Base-by-base conservation (phyloP, 495 filamentous ascomycete species). In the Neurospora sp. region DNA sequence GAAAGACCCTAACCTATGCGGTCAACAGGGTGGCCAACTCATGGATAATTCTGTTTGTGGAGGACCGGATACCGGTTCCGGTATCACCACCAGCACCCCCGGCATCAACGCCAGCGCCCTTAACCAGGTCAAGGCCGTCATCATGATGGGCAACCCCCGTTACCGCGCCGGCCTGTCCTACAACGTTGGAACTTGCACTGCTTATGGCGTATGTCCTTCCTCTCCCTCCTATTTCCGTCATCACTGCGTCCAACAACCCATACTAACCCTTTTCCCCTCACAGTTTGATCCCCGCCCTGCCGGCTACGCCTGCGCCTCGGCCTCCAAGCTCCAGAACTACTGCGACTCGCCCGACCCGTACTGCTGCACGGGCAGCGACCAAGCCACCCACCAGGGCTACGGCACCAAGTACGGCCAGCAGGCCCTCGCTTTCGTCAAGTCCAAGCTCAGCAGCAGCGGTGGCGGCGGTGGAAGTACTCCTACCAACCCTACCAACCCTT, bases 11-110 rank as follows among this genome's bases (percentile, higher is more conserved):
- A 42, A 53, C 41, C 10, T 7, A n/a, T 41, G 5, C 16, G 22
- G 9, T 22, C 40, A 46, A 74, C 59, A 90, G 86, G 89, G 89
- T 59, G 88, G 83, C 59, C 87, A 91, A 79, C 89, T 91, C 78
- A 84, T 90, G 78, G 89, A 91, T 73, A 87, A 87, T 71, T 88
- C 88, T 27, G 77, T 90, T 9, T 90, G 89, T 76, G 89, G 89
- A 38, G 89, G 88, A 18, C 76, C 83, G 5, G 86, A 87, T 74
- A 20, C 68, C 5, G 75, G 74, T 41, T 65, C 73, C 3, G 71
- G 74, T 11, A 77, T 77, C 69, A 77, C 69, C 69, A 74, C 22
- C 59, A 74, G 74, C 7, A 69, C 76, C 12, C 76, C 84, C 14
- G 85, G 85, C 27, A 77, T 86, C 69, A 79, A 80, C n/a, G 84